Base-by-base conservation (phyloP, 2,329 filamentous ascomycete species). In the Sporothrix phasma region DNA sequence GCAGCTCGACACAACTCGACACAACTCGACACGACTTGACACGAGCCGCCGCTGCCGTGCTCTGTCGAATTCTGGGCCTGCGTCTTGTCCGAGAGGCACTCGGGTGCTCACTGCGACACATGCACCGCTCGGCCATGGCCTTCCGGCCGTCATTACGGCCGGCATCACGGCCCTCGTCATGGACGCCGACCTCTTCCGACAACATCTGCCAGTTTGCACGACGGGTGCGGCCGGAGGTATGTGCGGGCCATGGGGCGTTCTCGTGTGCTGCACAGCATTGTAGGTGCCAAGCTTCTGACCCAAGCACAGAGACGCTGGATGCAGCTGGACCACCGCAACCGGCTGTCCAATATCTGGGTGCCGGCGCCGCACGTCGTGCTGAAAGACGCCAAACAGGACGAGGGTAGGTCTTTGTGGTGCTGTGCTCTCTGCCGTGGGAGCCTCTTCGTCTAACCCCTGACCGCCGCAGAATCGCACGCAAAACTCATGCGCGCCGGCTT, bases 301-400 rank as follows among this genome's bases (percentile, higher is more conserved):
- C 2, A 17, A 11, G 10, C 26, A 3, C 22, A 66, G 67, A 37
- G 24, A n/a, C 63, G 69, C 4, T 47, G 31, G 3, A 45, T 71
- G 13, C 65, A 69, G 47, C 19, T 68, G 5, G 70, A 72, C 34
- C 68, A 70, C 56, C 67, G 71, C 17, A 65, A 67, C 70, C 80
- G 87, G 67, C 74, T 93, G 10, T 93, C 90, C 3, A 86, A 80
- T 53, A 83, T 92, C 74, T 97, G 92, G 90, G 80, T 87, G 31
- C 90, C 92, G 2, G 89, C 87, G 0, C 86, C 87, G 5, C 59
- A 61, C 8, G 67, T 69, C 11, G 54, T 61, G 49, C 86, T 88
- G 7, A 84, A 89, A 62, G 79, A 85, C 65, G 78, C 79, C 46
- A 78, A 78, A 29, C 77, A 82, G 49, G 78, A 81, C 61, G 84